A percentile compares a stretch with the other conserved stretches of the same genome.
Conservation (phyloP, 495 filamentous ascomycete species). For the Hypoxylon cercidicola region DNA sequence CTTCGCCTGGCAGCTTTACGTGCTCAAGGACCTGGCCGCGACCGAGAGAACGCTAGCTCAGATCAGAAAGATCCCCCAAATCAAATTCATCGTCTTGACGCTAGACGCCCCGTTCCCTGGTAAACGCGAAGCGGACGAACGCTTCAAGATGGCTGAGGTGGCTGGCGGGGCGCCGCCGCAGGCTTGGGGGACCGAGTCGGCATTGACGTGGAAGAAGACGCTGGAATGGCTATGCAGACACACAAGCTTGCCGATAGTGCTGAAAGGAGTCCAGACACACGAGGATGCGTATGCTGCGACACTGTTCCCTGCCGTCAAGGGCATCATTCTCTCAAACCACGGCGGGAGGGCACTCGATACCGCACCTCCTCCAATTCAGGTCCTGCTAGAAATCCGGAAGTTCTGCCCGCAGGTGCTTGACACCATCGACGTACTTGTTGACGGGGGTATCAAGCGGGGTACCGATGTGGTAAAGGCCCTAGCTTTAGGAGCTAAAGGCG, state of each 20-base stretch:
- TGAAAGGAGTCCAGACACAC: slow-evolving; percentile 84
- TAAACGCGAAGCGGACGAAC: slow-evolving; percentile 82
- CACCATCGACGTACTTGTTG: slow-evolving; percentile 76
- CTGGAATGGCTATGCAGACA: slow-evolving; percentile 73
- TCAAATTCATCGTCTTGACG: slow-evolving; percentile 79
- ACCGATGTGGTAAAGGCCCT: slow-evolving; percentile 85
- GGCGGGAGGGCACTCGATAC: slow-evolving; percentile 81
- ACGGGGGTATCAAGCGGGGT: slow-evolving; percentile 80
- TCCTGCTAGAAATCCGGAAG: slow-evolving; percentile 79
- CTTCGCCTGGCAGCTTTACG: slow-evolving; percentile 86
- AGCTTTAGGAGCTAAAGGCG: slow-evolving; percentile 78
- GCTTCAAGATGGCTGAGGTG: slow-evolving; percentile 51
- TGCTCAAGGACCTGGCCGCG: slow-evolving; percentile 74
- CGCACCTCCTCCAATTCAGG: slow-evolving; percentile 78
- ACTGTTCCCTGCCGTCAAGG: slow-evolving; percentile 72
- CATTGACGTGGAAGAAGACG: slow-evolving; percentile 77
- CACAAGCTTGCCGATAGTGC: slow-evolving; percentile 74
- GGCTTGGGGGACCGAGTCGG: slow-evolving; percentile 71
- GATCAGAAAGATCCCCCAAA: slow-evolving; percentile 68
- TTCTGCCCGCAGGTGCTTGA: slow-evolving; percentile 81
- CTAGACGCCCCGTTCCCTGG: slow-evolving; percentile 83
- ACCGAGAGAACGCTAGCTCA: slow-evolving; percentile 74
- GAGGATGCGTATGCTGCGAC: slow-evolving; percentile 79
- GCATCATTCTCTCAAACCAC: slow-evolving; percentile 85
- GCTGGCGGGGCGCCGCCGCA: slow-evolving; percentile 50